Base-by-base conservation (phyloP, 2,329 filamentous ascomycete species). In the Neopestalotiopsis clavispora region DNA sequence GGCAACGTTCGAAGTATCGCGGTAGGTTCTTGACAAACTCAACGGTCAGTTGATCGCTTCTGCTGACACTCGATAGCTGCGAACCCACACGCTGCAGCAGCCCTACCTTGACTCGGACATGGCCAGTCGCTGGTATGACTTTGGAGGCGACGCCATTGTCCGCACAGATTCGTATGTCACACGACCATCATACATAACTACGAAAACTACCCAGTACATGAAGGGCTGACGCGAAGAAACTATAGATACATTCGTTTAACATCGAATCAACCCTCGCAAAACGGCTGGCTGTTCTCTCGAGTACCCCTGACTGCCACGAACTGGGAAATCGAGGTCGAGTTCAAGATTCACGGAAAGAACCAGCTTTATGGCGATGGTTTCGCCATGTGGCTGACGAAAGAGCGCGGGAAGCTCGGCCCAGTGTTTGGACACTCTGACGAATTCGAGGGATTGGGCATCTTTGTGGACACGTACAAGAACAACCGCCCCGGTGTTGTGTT, bases 401-500 rank as follows among this genome's bases (percentile, higher is more conserved):
- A 97, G 82, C 93, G 96, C 72, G 95, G 89, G 40, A 88, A 91
- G 75, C 83, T 86, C 69, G 96, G 96, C 17, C 87, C 90, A 12
- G 95, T 99, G 49, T 99, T 99, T 81, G 96, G 96, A 65, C 91
- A 91, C 74, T 86, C 87, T 38, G 95, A 99, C 83, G 89, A 89
- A 72, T 99, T 98, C 75, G 95, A 99, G 80, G 96, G 96, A 4
- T 87, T 99, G 61, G 96, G 94, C 67, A 88, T 99, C 81, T 98
- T 98, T 85, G 89, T 99, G 83, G 96, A 99, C 80, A 99, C 96
- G 59, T 99, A 99, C 87, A 99, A 99, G 90, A 99, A 99, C 86
- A 97, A 98, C 85, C 91, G 96, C 14, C 95, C 96, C 0, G 96
- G 96, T 58, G 92, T 94, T 57, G 93, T 97, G 61, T 99, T 99